Evolutionary conservation across 2,329 filamentous ascomycete genomes (phyloP).

Genomic region (Nannizziopsis arthrosporioides): DNA sequence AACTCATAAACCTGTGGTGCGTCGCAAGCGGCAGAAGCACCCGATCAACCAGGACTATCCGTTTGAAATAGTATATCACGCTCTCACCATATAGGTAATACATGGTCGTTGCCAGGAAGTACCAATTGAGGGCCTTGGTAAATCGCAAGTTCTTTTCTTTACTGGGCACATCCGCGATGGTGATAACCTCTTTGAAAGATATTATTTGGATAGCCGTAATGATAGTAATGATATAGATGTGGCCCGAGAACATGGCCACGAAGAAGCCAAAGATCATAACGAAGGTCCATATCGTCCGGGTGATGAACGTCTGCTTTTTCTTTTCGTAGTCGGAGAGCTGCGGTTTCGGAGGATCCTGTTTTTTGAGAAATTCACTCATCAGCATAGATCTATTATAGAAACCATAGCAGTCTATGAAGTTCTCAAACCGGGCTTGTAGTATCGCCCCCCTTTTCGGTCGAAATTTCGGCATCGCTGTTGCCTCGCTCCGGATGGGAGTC

Average conservation of each 20-base stretch:
- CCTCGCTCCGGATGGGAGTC: slow-evolving; percentile 45
- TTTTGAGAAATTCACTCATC: slow-evolving; percentile 5
- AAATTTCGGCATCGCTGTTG: slow-evolving; percentile 36
- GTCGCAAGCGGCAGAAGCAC: slow-evolving; percentile 87
- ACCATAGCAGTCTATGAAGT: background rate
- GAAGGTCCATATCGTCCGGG: slow-evolving; percentile 91
- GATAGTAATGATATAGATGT: slow-evolving; percentile 91
- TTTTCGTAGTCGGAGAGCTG: slow-evolving; percentile 72
- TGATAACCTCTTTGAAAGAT: slow-evolving; percentile 98
- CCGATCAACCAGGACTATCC: slow-evolving; percentile 89
- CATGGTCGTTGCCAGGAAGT: slow-evolving; percentile 97
- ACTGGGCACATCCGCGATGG: slow-evolving; percentile 89
- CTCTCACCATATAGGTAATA: slow-evolving; percentile 98
- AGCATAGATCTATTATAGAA: background rate
- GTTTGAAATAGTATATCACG: slow-evolving; percentile 99
- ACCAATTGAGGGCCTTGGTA: slow-evolving; percentile 97
- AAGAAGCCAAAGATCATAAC: slow-evolving; percentile 96
- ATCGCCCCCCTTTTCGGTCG: slow-evolving; percentile 22
- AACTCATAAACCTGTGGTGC: slow-evolving; percentile 97
- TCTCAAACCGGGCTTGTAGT: slow-evolving; percentile 21
- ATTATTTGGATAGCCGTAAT: slow-evolving; percentile 91
- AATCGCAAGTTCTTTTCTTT: slow-evolving; percentile 81
- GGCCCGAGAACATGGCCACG: slow-evolving; percentile 79
- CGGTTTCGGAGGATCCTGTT: slow-evolving; percentile 2
- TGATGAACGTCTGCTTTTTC: slow-evolving; percentile 97